Evolutionary conservation across 2,329 filamentous ascomycete genomes (phyloP), one percentile per base, ranked within the genome.

Genomic region (Cercospora janseana): DNA sequence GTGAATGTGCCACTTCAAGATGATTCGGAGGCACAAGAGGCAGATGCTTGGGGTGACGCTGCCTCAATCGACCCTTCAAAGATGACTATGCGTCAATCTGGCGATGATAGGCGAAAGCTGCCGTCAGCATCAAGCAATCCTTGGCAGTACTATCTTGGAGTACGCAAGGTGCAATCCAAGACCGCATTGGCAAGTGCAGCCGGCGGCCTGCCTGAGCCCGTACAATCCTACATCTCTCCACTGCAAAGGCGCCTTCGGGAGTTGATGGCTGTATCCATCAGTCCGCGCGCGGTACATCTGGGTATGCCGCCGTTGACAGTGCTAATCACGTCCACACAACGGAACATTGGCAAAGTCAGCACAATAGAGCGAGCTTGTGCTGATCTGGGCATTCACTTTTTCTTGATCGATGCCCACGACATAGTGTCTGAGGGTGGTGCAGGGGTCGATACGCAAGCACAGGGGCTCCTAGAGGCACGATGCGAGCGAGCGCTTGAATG

Each of bases 381-480:
- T 2, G 92, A 96, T 62, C 85, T 96, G 55, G 93, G 93, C 3
- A 76, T 97, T 12, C 93, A 98, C 67, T 87, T 84, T 0, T 97
- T 95, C 66, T 72, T 81, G 0, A 87, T 98, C 45, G 90, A 97
- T 67, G 87, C 88, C 0, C 95, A 95, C 63, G 93, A 98, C 62
- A 88, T 98, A 32, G 76, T 95, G 4, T 92, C 89, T n/a, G 92
- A 97, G 67, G 88, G 89, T 10, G 86, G 86, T 35, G 86, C 89
- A 46, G 88, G 88, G 6, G 86, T 87, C 48, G 93, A 98, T 65
- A 87, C 95, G 21, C 96, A 97, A 71, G 95, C 91, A 0, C 92
- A 96, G 65, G 91, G 88, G 1, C 87, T 95, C 59, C 74, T 98
- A 12, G 87, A 93, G 64, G 88, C 88, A 3, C 81, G 93, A 43